These are phyloP conservation scores for Plantago rigida DNA, from an alignment of 305 asterid species.

Conservation along the genomic window DNA sequence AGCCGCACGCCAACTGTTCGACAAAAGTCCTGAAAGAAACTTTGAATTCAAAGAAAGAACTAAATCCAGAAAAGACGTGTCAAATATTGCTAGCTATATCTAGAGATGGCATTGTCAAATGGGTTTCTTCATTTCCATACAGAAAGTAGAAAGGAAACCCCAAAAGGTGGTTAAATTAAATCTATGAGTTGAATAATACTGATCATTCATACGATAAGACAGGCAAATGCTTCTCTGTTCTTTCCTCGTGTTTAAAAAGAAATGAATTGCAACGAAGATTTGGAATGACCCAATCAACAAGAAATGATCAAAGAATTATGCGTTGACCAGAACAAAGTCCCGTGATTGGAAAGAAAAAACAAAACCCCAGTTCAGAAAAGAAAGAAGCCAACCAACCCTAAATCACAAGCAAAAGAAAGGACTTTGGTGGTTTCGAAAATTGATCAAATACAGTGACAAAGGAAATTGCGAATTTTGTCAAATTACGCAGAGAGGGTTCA, in stretches of 20 bases:
- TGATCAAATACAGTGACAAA: too few relatives aligned
- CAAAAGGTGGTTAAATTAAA: not conserved
- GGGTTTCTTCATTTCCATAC: conserved; percentile 25
- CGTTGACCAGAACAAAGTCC: conserved; percentile 1
- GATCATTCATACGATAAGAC: not conserved
- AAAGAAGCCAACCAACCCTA: not conserved
- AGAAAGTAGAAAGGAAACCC: conserved; percentile 11
- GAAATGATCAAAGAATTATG: conserved; percentile 1
- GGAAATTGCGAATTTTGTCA: too few relatives aligned
- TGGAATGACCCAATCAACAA: conserved; percentile 3
- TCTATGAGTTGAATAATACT: not conserved
- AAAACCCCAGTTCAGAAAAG: not conserved
- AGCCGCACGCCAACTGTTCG: conserved; percentile 40
- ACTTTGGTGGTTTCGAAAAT: too few relatives aligned
- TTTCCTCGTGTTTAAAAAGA: not conserved
- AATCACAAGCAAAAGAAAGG: too few relatives aligned
- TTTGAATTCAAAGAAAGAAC: conserved; percentile 27
- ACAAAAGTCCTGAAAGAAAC: conserved; percentile 38
- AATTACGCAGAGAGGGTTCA: too few relatives aligned
- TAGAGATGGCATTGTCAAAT: conserved; percentile 15
- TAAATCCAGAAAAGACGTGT: conserved; percentile 25
- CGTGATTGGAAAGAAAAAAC: not conserved
- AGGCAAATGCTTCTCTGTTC: not conserved
- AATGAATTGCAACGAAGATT: not conserved
- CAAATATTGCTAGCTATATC: conserved; percentile 20